phyloP scores from a whole-genome alignment of 1,139 yeast species.

The Candida pseudoviswanathii region DNA sequence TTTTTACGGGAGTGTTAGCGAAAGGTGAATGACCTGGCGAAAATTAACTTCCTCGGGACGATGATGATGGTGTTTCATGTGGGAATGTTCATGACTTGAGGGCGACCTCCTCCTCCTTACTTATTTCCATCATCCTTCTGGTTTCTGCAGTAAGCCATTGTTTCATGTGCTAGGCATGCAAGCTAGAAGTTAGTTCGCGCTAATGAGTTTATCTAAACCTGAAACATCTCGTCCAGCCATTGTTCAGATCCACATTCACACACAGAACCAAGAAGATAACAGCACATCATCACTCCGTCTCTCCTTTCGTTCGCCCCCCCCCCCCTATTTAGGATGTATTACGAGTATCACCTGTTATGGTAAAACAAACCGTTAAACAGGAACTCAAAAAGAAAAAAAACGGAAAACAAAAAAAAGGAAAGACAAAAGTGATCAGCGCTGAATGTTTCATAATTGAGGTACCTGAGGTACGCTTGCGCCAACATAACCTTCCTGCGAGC shows the following conservation, averaged over 20 bases:
- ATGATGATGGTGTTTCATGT: not conserved
- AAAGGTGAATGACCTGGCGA: not conserved
- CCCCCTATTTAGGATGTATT: too few relatives aligned
- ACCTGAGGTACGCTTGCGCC: not conserved
- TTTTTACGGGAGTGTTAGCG: not conserved
- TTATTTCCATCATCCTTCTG: not conserved
- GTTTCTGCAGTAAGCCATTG: not conserved
- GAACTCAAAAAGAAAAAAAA: not conserved
- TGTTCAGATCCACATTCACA: too few relatives aligned
- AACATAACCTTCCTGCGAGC: not conserved
- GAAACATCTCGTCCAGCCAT: too few relatives aligned
- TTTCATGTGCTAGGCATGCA: not conserved
- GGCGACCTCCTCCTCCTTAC: not conserved
- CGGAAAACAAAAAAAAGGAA: not conserved
- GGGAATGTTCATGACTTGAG: not conserved
- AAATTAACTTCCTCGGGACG: not conserved
- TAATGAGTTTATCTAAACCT: too few relatives aligned
- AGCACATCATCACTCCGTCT: too few relatives aligned
- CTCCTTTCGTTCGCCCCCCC: too few relatives aligned
- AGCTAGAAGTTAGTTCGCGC: too few relatives aligned
- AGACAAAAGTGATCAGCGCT: not conserved
- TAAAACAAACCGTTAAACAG: not conserved
- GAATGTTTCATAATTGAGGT: conserved; percentile 2
- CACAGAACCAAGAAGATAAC: too few relatives aligned
- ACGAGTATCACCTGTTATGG: too few relatives aligned